These are phyloP conservation scores for Bolboschoenus planiculmis DNA, from an alignment of 176 grass and related monocot species.

Conservation along the genomic window DNA sequence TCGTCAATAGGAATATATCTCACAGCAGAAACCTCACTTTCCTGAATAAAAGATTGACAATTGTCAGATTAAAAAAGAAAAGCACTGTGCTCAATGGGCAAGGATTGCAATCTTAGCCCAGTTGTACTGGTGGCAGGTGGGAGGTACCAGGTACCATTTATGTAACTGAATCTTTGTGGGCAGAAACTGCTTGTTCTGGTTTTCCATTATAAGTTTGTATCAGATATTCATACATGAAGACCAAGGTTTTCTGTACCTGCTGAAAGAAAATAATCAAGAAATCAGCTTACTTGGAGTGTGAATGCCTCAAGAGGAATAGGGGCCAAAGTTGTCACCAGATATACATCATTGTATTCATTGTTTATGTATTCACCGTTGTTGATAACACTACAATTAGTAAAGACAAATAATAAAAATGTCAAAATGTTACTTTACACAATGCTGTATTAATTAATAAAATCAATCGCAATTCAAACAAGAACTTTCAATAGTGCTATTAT, in stretches of 20 bases:
- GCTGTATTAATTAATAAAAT: background rate
- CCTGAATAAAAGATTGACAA: constrained; percentile 31
- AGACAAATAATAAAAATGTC: background rate
- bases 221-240: background rate
- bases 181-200: background rate
- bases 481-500: background rate
- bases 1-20: constrained; percentile 59
- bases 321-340: constrained; percentile 79
- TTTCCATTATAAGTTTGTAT: background rate
- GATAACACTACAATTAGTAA: constrained; percentile 56
- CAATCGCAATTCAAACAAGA: background rate
- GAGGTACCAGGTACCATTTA: background rate
- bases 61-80: background rate
- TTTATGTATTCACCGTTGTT: constrained; percentile 64
- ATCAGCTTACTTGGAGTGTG: constrained; percentile 58
- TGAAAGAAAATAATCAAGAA: background rate
- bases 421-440: background rate
- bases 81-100: background rate
- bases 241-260: background rate
- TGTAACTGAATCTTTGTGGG: background rate
- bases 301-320: constrained; percentile 88
- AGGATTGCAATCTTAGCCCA: background rate
- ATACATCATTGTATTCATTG: constrained; percentile 91
- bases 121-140: background rate
- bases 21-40: constrained; percentile 84